A percentile compares a stretch with the other conserved stretches of the same genome.
phyloP scores from a whole-genome alignment of 345 rosid genomes.

The Corymbia maculata region DNA sequence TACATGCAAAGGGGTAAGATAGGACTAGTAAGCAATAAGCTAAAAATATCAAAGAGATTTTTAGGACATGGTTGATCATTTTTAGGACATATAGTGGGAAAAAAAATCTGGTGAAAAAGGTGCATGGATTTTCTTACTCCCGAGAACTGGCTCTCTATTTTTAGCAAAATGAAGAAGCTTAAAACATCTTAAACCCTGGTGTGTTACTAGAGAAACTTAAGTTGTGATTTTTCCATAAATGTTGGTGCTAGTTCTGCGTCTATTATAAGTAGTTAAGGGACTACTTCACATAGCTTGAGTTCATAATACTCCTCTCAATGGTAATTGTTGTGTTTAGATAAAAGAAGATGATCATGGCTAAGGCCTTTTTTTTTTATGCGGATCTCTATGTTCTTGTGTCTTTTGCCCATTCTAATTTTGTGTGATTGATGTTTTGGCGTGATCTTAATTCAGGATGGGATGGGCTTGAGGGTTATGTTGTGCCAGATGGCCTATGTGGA shows the following conservation, averaged over 20 bases:
- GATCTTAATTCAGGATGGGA: slow-evolving; percentile 71
- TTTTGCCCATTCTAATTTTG: not conserved
- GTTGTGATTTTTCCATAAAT: not conserved
- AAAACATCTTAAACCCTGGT: not conserved
- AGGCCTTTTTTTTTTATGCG: not conserved
- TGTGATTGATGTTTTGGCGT: not conserved
- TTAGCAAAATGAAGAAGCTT: not conserved
- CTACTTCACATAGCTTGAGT: not conserved
- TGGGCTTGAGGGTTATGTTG: slow-evolving; percentile 84
- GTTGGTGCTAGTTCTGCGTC: not conserved
- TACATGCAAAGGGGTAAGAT: not conserved
- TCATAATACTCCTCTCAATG: not conserved
- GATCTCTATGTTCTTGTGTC: not conserved
- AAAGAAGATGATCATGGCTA: not conserved
- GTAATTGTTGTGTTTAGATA: not conserved
- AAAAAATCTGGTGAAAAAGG: not conserved
- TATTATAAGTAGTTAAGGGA: not conserved
- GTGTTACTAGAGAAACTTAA: not conserved
- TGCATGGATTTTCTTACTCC: not conserved
- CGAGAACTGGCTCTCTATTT: not conserved
- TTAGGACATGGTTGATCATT: not conserved
- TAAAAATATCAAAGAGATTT: not conserved
- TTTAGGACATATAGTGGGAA: not conserved
- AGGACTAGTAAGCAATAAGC: not conserved
- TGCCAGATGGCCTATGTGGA: slow-evolving; percentile 95